phyloP scores from a whole-genome alignment of 2,329 filamentous ascomycete species.

The Botrytis fragariae region DNA sequence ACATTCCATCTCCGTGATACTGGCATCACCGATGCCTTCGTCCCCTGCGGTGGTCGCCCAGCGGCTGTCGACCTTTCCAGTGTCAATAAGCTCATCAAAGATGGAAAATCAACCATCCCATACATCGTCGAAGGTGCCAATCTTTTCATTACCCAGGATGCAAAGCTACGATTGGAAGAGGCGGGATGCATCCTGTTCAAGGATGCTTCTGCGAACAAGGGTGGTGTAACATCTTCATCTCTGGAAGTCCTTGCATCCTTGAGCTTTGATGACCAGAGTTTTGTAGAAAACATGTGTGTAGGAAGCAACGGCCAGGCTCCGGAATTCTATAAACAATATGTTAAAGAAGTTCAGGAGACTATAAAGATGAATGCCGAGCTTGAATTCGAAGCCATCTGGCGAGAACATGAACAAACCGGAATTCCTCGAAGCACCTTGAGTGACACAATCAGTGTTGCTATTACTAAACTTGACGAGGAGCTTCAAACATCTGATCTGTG shows the following conservation, averaged over 20 bases:
- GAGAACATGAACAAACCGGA: conserved; percentile 81
- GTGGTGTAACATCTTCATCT: conserved; percentile 94
- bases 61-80: conserved; percentile 93
- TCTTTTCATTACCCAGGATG: conserved; percentile 97
- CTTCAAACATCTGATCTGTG: conserved; percentile 90
- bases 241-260: conserved; percentile 93
- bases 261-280: conserved; percentile 86
- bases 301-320: conserved; percentile 72
- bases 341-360: conserved; percentile 84
- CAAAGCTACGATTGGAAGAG: conserved; percentile 89
- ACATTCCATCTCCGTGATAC: conserved; percentile 87
- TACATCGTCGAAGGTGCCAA: conserved; percentile 99
- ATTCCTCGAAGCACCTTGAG: conserved; percentile 80
- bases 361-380: conserved; percentile 89
- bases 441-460: conserved; percentile 85
- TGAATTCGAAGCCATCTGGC: conserved; percentile 98
- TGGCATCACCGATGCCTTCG: conserved; percentile 80
- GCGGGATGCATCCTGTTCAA: conserved; percentile 97
- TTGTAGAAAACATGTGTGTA: conserved; percentile 92
- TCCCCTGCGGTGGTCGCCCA: conserved; percentile 92
- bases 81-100: conserved; percentile 81
- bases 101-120: conserved; percentile 82
- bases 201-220: conserved; percentile 97
- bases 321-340: conserved; percentile 89
- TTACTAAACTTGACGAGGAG: conserved; percentile 96